Evolutionary conservation across 2,329 filamentous ascomycete genomes (phyloP).

Genomic region (Chaetomiaceae sp.): DNA sequence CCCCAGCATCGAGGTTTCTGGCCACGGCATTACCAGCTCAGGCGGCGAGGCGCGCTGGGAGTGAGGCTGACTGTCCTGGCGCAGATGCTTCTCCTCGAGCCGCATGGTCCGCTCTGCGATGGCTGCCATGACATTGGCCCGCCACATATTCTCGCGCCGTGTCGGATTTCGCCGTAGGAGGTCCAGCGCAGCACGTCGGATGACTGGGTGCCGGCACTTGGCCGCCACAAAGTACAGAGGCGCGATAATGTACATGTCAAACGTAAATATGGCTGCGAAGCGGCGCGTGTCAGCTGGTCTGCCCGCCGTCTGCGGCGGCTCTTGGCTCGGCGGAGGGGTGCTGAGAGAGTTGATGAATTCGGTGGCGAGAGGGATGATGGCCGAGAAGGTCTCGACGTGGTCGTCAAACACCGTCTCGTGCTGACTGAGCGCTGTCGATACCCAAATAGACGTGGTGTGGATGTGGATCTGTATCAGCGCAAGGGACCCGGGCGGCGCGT

Average conservation of each 20-base stretch:
- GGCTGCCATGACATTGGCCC: constrained; percentile 30
- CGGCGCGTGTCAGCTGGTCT: constrained; percentile 12
- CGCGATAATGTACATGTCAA: constrained; percentile 41
- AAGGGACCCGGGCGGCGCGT: constrained; percentile 22
- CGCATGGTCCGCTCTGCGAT: constrained; percentile 36
- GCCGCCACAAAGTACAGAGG: constrained; percentile 39
- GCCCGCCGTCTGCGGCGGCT: constrained; percentile 5
- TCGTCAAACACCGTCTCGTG: constrained; percentile 35
- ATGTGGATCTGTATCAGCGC: constrained; percentile 36
- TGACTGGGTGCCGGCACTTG: constrained; percentile 40
- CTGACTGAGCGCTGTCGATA: constrained; percentile 31
- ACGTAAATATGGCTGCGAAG: constrained; percentile 33
- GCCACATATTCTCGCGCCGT: constrained; percentile 40
- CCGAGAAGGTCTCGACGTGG: constrained; percentile 34
- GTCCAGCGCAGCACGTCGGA: constrained; percentile 36
- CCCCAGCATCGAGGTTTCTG: constrained; percentile 4
- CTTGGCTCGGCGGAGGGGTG: neutral
- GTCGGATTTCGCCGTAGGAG: constrained; percentile 31
- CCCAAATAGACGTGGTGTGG: constrained; percentile 34
- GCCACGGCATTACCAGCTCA: constrained; percentile 6
- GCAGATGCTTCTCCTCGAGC: constrained; percentile 27
- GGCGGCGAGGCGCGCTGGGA: constrained; percentile 16
- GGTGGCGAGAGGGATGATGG: constrained; percentile 35
- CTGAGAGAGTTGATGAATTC: constrained; percentile 26
- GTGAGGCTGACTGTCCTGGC: constrained; percentile 8